Evolutionary conservation across 129 eudicot genomes (phyloP), one percentile per base, ranked within the genome.

Genomic region (Scalesia atractyloides): DNA sequence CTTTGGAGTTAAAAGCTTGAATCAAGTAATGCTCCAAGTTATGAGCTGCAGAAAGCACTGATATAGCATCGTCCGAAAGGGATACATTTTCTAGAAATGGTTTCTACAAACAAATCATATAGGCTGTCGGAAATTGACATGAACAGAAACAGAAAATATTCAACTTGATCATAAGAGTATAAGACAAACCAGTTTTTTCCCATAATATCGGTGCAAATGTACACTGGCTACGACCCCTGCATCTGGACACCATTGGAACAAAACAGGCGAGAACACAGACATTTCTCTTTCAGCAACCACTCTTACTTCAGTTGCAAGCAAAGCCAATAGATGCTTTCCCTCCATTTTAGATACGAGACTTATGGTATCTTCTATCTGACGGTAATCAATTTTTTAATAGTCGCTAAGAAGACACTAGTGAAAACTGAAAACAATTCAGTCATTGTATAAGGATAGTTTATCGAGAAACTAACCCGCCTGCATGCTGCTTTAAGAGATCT

Each of bases 11-110:
- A 66, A 78, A 86, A 50, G 85, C 85, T 75, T 71, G 74, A 72
- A 75, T 56, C 69, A 93, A 75, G 70, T 75, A 66, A 70, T 59
- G 83, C 80, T 93, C 98, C 77, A 93, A 77, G 54, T 56, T 68
- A 86, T 82, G 81, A 48, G 96, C 95, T 76, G 86, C 86, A 72
- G 97, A 84, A 79, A 93, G 97, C 66, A 93, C 98, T 74, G 79
- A 70, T 72, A 68, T 87, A 44, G 80, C 96, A 79, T 87, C 97
- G 75, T 84, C 92, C 56, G 96, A 83, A 69, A 87, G 84, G 75
- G 96, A 87, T 15, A 78, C 44, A 56, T 78, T 85, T 64, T 84
- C 68, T 16, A 90, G 81, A 60, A 87, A 87, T 59, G 96, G 98
- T 81, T 74, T 83, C 98, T 93, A 57, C 76, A 83, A 34, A 72